Conservation (phyloP, 345 rosid genomes). For the Corchorus capsularis region DNA sequence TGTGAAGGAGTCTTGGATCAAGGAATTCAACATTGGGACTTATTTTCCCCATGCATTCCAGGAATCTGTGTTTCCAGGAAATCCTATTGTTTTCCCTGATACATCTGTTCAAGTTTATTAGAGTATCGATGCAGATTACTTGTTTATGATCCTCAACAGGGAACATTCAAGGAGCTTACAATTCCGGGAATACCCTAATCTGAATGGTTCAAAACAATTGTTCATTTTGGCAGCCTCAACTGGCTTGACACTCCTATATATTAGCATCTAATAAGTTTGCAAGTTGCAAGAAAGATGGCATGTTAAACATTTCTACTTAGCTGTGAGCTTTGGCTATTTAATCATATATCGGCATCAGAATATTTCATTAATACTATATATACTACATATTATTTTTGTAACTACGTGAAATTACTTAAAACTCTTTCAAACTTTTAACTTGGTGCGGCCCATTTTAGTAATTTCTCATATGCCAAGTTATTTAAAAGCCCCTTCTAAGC, state of each 20-base stretch:
- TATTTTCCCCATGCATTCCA: constrained; percentile 64
- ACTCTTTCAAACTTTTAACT: no score
- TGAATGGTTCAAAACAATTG: constrained; percentile 60
- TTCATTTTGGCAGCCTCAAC: constrained; percentile 60
- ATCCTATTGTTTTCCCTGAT: constrained; percentile 14
- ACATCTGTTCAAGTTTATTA: constrained; percentile 59
- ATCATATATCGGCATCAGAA: no score
- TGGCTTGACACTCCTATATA: not conserved
- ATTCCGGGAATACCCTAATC: constrained; percentile 47
- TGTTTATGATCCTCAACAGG: constrained; percentile 60
- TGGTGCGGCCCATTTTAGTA: no score
- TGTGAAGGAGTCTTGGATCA: constrained; percentile 67
- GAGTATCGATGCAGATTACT: constrained; percentile 65
- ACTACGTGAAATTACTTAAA: no score
- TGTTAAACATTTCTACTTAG: no score
- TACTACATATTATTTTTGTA: no score
- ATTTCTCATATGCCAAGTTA: no score
- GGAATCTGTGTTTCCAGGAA: constrained; percentile 14
- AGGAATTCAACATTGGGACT: constrained; percentile 55
- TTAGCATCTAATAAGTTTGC: no score
- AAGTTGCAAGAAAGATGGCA: no score
- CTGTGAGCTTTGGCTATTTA: no score
- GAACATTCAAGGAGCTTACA: constrained; percentile 59
- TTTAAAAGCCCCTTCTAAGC: no score
- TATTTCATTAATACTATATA: no score